These are phyloP conservation scores for Paramecium bursaria DNA, from an alignment of 73 alveolate genomes.

Conservation along the genomic window DNA sequence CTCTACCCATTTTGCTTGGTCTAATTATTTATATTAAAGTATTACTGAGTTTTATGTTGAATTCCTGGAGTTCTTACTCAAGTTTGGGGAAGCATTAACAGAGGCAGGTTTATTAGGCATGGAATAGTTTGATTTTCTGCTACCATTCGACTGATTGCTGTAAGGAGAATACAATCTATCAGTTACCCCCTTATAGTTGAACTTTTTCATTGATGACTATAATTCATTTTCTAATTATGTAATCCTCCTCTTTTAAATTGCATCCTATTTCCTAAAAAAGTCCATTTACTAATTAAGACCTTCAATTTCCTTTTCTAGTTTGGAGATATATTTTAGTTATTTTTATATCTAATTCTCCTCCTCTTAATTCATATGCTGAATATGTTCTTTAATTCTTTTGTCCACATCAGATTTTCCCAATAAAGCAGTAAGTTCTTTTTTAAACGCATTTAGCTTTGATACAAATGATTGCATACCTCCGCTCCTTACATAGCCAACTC, in stretches of 20 bases:
- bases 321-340: no score
- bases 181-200: conserved; percentile 47
- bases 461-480: not conserved
- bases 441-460: conserved; percentile 34
- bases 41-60: conserved; percentile 34
- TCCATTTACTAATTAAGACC: no score
- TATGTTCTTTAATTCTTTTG: conserved; percentile 17
- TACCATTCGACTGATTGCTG: conserved; percentile 22
- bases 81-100: conserved; percentile 53
- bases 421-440: conserved; percentile 7
- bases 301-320: no score
- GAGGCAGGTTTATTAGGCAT: conserved; percentile 38
- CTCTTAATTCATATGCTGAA: no score
- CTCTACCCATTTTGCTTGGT: no score
- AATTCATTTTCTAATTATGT: conserved; percentile 33
- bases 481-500: conserved; percentile 28
- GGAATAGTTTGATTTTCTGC: conserved; percentile 43
- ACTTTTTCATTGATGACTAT: conserved; percentile 17
- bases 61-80: conserved; percentile 25
- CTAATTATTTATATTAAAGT: no score
- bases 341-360: no score
- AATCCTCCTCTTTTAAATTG: conserved; percentile 41
- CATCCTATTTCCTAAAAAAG: conserved; percentile 17
- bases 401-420: conserved; percentile 31
- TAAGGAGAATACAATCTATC: conserved; percentile 50